phyloP scores from a whole-genome alignment of 1,139 yeast genomes.

The Suhomyces chickasaworum region DNA sequence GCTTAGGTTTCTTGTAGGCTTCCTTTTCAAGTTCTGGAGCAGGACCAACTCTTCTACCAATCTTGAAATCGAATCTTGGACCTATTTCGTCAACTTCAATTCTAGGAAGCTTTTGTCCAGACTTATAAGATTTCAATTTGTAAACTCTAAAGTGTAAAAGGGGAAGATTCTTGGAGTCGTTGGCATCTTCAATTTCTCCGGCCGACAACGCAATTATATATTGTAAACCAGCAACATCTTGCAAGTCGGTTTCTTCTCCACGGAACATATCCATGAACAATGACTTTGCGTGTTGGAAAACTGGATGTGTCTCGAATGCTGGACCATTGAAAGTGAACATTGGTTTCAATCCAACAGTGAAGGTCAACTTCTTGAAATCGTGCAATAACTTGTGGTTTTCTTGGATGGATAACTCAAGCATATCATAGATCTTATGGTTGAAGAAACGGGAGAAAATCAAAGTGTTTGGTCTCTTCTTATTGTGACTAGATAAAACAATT shows the following conservation, averaged over 20 bases:
- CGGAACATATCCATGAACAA: constrained; percentile 88
- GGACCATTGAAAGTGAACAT: constrained; percentile 94
- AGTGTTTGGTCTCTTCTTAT: constrained; percentile 92
- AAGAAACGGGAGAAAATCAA: constrained; percentile 87
- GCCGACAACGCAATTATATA: constrained; percentile 83
- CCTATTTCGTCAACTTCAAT: constrained; percentile 95
- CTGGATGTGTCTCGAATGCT: constrained; percentile 86
- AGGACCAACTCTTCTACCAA: constrained; percentile 86
- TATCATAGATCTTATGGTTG: constrained; percentile 86
- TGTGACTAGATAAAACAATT: constrained; percentile 77
- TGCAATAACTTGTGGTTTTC: constrained; percentile 68
- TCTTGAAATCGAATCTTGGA: constrained; percentile 89
- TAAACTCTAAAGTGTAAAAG: constrained; percentile 88
- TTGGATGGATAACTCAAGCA: constrained; percentile 84
- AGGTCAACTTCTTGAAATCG: constrained; percentile 81
- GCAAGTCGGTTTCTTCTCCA: constrained; percentile 80
- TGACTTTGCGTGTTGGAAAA: constrained; percentile 81
- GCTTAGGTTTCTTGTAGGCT: constrained; percentile 80
- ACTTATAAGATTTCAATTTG: constrained; percentile 74
- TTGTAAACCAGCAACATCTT: constrained; percentile 94
- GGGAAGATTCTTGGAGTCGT: constrained; percentile 58
- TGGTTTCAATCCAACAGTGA: constrained; percentile 89
- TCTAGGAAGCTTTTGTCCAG: constrained; percentile 89
- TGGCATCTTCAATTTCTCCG: constrained; percentile 73
- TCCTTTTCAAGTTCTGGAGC: constrained; percentile 89